These are phyloP conservation scores for Sporormia fimetaria DNA, from an alignment of 495 filamentous ascomycete species.

Conservation along the genomic window DNA sequence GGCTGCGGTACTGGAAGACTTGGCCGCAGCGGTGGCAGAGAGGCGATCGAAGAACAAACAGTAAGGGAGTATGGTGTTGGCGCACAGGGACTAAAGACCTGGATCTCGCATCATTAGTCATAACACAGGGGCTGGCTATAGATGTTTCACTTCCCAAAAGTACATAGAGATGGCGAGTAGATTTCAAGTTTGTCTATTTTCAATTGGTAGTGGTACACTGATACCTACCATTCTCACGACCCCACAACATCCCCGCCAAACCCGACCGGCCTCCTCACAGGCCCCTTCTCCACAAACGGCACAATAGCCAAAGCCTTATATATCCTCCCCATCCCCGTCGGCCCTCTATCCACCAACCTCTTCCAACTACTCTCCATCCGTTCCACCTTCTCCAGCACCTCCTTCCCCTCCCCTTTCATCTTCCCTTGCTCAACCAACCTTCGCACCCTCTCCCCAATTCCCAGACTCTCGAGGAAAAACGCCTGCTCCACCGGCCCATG, in stretches of 20 bases:
- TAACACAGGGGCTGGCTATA: too few relatives aligned
- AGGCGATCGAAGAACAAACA: slow-evolving; percentile 48
- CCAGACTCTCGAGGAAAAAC: slow-evolving; percentile 64
- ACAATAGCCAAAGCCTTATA: slow-evolving; percentile 90
- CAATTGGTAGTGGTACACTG: too few relatives aligned
- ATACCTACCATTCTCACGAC: too few relatives aligned
- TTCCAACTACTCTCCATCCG: slow-evolving; percentile 64
- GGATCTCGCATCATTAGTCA: too few relatives aligned
- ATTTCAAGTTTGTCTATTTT: too few relatives aligned
- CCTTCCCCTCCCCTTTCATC: slow-evolving; percentile 9
- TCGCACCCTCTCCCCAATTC: slow-evolving; percentile 65
- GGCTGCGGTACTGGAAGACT: slow-evolving; percentile 68
- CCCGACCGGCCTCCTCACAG: slow-evolving; percentile 67
- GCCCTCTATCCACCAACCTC: slow-evolving; percentile 65
- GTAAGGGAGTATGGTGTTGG: too few relatives aligned
- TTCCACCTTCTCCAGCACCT: slow-evolving; percentile 32
- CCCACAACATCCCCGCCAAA: slow-evolving; percentile 66
- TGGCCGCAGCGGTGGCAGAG: slow-evolving; percentile 73
- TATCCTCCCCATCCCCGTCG: slow-evolving; percentile 78
- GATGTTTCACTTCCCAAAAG: too few relatives aligned
- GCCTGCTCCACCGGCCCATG: slow-evolving; percentile 89
- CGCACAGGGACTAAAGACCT: too few relatives aligned
- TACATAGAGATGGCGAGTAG: too few relatives aligned
- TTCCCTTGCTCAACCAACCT: slow-evolving; percentile 44
- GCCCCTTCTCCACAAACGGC: slow-evolving; percentile 67